A percentile compares a stretch with the other conserved stretches of the same genome.
phyloP scores from a whole-genome alignment of 1,284 basidiomycete genomes.

The Cutaneotrichosporon sp. region DNA sequence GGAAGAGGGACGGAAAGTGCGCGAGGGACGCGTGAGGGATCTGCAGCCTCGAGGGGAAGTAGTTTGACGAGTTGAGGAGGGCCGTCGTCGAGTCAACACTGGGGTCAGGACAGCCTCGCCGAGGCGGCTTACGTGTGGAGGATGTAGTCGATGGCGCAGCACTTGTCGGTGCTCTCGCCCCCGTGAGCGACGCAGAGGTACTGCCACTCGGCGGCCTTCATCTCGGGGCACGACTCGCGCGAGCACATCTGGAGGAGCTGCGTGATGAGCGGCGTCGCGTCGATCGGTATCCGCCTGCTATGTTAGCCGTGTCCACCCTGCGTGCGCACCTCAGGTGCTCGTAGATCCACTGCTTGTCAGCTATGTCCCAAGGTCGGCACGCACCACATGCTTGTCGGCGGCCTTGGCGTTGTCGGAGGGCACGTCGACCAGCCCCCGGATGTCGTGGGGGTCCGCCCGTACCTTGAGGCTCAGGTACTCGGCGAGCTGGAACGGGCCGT shows the following conservation, averaged over 20 bases:
- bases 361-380: slow-evolving; percentile 14
- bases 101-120: slow-evolving; percentile 66
- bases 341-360: slow-evolving; percentile 85
- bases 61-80: slow-evolving; percentile 81
- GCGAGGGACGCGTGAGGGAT: slow-evolving; percentile 78
- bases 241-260: slow-evolving; percentile 83
- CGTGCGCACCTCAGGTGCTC: slow-evolving; percentile 76
- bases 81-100: slow-evolving; percentile 91
- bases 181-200: slow-evolving; percentile 91
- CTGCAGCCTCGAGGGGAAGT: slow-evolving; percentile 86
- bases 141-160: slow-evolving; percentile 97
- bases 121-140: slow-evolving; percentile 70
- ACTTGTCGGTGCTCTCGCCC: slow-evolving; percentile 61
- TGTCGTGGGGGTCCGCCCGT: slow-evolving; percentile 80
- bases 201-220: slow-evolving; percentile 97
- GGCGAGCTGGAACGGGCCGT: slow-evolving; percentile 91
- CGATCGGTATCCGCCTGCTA: slow-evolving; percentile 86
- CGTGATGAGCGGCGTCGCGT: slow-evolving; percentile 85
- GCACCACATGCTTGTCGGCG: slow-evolving; percentile 56
- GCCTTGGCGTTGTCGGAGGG: slow-evolving; percentile 58
- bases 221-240: slow-evolving; percentile 81
- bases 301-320: slow-evolving; percentile 2
- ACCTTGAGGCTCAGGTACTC: slow-evolving; percentile 91
- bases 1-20: slow-evolving; percentile 71
- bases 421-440: slow-evolving; percentile 74